phyloP scores from a whole-genome alignment of 2,329 filamentous ascomycete genomes.

The Fusarium compactum region DNA sequence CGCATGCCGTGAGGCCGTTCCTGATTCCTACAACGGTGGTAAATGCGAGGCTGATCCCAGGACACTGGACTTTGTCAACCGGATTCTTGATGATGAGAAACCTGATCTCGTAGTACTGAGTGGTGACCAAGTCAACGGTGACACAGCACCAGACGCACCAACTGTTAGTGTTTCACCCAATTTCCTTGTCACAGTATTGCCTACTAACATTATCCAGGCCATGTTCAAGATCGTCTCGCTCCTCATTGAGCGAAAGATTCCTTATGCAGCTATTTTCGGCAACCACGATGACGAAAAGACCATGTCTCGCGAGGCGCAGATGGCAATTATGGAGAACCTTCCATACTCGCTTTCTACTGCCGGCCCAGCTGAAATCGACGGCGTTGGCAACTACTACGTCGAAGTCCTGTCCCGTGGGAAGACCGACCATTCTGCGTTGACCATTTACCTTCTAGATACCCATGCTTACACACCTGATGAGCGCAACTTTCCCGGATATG shows the following conservation, averaged over 20 bases:
- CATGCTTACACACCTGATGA: conserved; percentile 94
- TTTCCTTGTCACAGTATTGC: not conserved
- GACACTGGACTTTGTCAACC: conserved; percentile 88
- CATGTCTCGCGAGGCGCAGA: conserved; percentile 80
- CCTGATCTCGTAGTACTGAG: conserved; percentile 92
- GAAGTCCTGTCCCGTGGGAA: conserved; percentile 86
- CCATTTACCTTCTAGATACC: conserved; percentile 94
- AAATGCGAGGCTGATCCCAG: conserved; percentile 92
- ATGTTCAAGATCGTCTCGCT: conserved; percentile 93
- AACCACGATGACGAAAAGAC: conserved; percentile 97
- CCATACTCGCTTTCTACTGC: conserved; percentile 90
- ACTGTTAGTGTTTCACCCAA: conserved; percentile 66
- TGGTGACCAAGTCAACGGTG: conserved; percentile 96
- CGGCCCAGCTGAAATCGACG: conserved; percentile 85
- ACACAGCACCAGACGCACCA: conserved; percentile 90
- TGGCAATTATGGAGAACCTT: conserved; percentile 86
- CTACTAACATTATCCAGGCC: conserved; percentile 63
- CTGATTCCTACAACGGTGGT: conserved; percentile 76
- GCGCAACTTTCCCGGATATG: conserved; percentile 88
- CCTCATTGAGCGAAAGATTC: conserved; percentile 87
- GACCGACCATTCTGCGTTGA: conserved; percentile 88
- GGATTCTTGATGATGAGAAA: conserved; percentile 89
- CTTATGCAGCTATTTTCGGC: conserved; percentile 93
- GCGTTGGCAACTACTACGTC: conserved; percentile 94
- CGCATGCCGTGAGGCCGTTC: conserved; percentile 86